phyloP scores from a whole-genome alignment of 1,139 yeast species.

The Geotrichum klebahnii region DNA sequence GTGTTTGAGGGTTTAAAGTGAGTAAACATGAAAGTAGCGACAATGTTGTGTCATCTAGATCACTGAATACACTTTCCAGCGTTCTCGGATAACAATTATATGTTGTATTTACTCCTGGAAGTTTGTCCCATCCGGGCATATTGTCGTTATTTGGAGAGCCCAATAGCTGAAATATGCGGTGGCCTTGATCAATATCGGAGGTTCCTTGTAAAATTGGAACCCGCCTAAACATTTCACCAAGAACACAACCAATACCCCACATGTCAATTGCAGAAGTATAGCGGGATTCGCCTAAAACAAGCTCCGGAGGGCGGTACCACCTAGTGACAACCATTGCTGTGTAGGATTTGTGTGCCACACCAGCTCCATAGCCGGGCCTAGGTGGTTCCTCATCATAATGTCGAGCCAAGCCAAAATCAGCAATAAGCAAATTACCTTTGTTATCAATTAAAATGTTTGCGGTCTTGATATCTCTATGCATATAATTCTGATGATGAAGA shows the following conservation, averaged over 20 bases:
- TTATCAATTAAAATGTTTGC: constrained; percentile 90
- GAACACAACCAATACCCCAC: constrained; percentile 98
- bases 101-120: no score
- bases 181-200: constrained; percentile 94
- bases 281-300: constrained; percentile 90
- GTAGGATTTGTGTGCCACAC: constrained; percentile 91
- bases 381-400: no score
- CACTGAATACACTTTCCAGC: no score
- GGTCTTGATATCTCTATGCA: constrained; percentile 95
- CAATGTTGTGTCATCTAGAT: no score
- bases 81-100: no score
- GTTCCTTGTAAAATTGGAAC: constrained; percentile 96
- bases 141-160: constrained; percentile 92
- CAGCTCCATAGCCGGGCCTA: no score
- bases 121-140: no score
- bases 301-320: constrained; percentile 98
- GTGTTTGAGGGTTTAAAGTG: no score
- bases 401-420: constrained; percentile 94
- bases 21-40: no score
- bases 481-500: constrained; percentile 90
- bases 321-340: constrained; percentile 96
- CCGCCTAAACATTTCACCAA: constrained; percentile 96
- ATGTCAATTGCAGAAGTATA: constrained; percentile 97
- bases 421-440: constrained; percentile 91
- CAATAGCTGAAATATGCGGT: constrained; percentile 82